Evolutionary conservation across 495 filamentous ascomycete genomes (phyloP).

Genomic region (Massariosphaeria phaeospora): DNA sequence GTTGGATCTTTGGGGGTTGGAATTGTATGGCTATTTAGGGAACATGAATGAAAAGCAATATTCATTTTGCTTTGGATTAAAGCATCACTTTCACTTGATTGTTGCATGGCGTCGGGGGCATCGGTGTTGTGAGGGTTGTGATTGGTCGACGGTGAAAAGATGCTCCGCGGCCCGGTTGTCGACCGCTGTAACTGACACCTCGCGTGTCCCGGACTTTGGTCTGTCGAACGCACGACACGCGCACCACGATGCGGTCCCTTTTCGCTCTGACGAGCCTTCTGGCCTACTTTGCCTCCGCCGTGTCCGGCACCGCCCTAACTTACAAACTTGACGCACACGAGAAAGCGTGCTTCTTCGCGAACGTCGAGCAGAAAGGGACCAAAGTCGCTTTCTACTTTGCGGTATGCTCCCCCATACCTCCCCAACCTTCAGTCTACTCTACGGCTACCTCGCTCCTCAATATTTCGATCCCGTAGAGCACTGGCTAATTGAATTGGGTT

Average conservation of each 20-base stretch:
- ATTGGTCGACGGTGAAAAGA: background rate
- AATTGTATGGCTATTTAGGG: background rate
- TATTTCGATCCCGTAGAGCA: no score
- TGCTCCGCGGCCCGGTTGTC: background rate
- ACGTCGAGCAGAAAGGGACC: conserved; percentile 65
- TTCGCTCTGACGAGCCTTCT: conserved; percentile 49
- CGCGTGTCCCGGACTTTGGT: background rate
- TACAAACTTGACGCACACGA: conserved; percentile 89
- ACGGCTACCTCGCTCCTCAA: no score
- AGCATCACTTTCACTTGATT: background rate
- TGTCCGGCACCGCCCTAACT: conserved; percentile 80
- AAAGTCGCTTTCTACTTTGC: conserved; percentile 99
- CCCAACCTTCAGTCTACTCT: background rate
- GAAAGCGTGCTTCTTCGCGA: conserved; percentile 89
- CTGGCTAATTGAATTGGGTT: no score
- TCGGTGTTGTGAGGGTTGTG: no score
- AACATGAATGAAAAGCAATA: no score
- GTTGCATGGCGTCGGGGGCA: no score
- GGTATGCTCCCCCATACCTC: no score
- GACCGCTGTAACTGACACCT: conserved; percentile 10
- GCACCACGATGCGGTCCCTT: conserved; percentile 31
- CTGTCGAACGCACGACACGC: background rate
- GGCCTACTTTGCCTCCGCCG: conserved; percentile 58
- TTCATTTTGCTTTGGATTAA: no score
- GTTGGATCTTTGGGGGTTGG: background rate